Base-by-base conservation (phyloP, 768 basidiomycete genomes). In the Amyloporia xantha region DNA sequence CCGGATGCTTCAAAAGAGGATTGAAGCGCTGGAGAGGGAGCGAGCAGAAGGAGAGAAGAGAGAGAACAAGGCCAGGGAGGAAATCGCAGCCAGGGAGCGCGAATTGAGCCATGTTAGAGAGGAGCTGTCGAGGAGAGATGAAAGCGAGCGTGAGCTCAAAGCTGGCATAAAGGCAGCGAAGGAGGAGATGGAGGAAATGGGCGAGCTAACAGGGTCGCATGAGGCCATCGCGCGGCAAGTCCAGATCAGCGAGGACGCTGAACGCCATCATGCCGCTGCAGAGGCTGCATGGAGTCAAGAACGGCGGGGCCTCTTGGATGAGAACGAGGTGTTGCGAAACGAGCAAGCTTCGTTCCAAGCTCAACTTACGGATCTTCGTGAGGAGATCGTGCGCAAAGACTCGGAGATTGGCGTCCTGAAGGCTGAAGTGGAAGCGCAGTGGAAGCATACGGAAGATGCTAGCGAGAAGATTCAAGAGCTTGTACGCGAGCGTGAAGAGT, bases 1-100 rank as follows among this genome's bases (percentile, higher is more conserved):
- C 59, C 74, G 87, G 39, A 81, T 81, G 66, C 74, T 96, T 38
- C 89, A 97, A 59, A 66, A 75, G 4, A 84, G 88, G 60, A 91
- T 97, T 53, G 76, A 78, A 6, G 74, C 77, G n/a, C 71, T 94
- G 30, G 84, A 89, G 58, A 68, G 77, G 37, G 86, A 87, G 67
- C 80, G 75, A 63, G 63, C 57, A 10, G 77, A 81, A 1, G 67
- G 71, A 5, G 63, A 61, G 24, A 57, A 54, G 42, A 44, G 55
- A 20, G 51, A 61, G 52, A 41, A 50, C 64, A 60, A 62, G 50
- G 67, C 62, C 54, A 66, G 63, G 50, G 78, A 79, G 54, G 68
- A 71, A 53, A 77, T 55, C 64, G 61, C 54, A 67, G 66, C 43
- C 69, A 61, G 65, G 17, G 62, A 66, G 46, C 59, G 63, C 4